phyloP scores from a whole-genome alignment of 371 early-diverging fungal genomes.

The Lichtheimia ramosa region DNA sequence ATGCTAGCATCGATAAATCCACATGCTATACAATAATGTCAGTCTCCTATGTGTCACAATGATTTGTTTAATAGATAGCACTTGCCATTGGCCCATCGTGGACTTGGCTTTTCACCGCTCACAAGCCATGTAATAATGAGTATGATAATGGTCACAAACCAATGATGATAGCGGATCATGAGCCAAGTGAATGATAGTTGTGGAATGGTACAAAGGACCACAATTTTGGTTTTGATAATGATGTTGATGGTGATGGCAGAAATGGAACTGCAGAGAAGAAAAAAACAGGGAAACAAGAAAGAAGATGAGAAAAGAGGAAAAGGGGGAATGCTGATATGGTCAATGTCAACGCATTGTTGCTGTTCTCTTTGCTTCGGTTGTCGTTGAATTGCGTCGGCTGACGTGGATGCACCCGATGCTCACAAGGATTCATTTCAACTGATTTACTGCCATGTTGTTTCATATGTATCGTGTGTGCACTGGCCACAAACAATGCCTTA shows the following conservation, averaged over 20 bases:
- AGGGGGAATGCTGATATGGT: not conserved
- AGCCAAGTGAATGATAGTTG: not conserved
- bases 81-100: not conserved
- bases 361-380: not conserved
- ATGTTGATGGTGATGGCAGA: not conserved
- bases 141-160: not conserved
- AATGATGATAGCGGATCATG: not conserved
- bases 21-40: not conserved
- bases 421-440: too few relatives aligned
- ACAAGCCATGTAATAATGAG: not conserved
- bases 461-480: too few relatives aligned
- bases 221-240: not conserved
- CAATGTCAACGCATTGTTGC: not conserved
- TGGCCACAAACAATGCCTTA: too few relatives aligned
- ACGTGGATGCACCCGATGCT: too few relatives aligned
- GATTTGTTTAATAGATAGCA: not conserved
- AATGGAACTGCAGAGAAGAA: too few relatives aligned
- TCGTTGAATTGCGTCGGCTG: too few relatives aligned
- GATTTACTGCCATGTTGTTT: too few relatives aligned
- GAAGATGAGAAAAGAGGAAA: not conserved
- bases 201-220: not conserved
- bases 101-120: slow-evolving; percentile 1
- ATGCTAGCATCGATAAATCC: slow-evolving; percentile 2
- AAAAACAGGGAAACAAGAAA: too few relatives aligned
- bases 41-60: not conserved